Evolutionary conservation across 768 basidiomycete genomes (phyloP), one percentile per base, ranked within the genome.

Genomic region (Leucocoprinus birnbaumii): DNA sequence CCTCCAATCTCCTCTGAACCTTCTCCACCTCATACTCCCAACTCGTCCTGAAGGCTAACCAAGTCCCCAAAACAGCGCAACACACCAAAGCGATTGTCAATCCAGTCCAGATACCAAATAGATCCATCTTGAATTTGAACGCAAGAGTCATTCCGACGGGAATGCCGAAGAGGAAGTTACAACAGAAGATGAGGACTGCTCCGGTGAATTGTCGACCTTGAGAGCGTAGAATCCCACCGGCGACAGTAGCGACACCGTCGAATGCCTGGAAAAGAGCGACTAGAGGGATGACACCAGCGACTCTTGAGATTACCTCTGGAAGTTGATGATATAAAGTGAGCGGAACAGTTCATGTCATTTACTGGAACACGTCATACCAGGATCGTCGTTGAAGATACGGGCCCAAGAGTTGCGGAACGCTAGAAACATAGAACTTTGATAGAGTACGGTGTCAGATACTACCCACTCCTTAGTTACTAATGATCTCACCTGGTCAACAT

Each of bases 41-140:
- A 66, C 92, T 77, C 3, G 87, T 81, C 21, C 70, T 64, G 16
- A 90, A 34, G 47, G 76, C 81, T 1, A 85, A 61, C 63, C 72
- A 75, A 1, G 82, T 75, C 2, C 86, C 86, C 16, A 82, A 65
- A 5, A 76, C 66, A 0, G 83, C 71, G 44, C 76, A 73, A 68
- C 86, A 84, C 13, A 84, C 67, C 48, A 92, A 73, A 1, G 88
- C 83, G 3, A 80, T 64, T 0, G 89, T 89, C 38, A 95, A 71
- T 13, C 94, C 94, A 37, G 87, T 75, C 94, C 94, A 97, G 14
- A 97, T 78, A 0, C 94, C 94, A 18, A 75, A 71, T 11, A 97
- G 73, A 0, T 75, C 82, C 66, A 81, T 75, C 35, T 73, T 66
- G 10, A 65, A 66, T 49, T 72, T 73, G 73, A 94, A 93, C 2